A percentile compares a stretch with the other conserved stretches of the same genome.
Conservation (phyloP, 345 rosid genomes). For the Clausena lansium region DNA sequence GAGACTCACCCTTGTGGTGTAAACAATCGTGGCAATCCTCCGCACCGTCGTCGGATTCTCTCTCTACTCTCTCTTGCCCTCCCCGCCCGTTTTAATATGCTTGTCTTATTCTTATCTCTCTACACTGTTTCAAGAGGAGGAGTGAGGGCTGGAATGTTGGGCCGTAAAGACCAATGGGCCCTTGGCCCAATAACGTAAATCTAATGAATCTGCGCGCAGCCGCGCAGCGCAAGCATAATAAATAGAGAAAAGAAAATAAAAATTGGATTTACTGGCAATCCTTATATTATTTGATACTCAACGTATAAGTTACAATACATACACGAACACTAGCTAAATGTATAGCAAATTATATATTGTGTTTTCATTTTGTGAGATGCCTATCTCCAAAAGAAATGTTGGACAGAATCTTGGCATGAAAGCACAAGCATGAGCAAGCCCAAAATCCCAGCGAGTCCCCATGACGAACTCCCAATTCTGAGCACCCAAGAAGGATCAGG, state of each 20-base stretch:
- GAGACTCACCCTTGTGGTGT: background rate
- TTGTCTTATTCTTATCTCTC: too few species aligned
- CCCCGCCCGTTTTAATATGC: background rate
- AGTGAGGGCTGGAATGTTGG: background rate
- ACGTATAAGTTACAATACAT: background rate
- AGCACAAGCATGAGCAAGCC: conserved; percentile 55
- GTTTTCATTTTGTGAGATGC: background rate
- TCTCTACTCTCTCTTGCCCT: background rate
- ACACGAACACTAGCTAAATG: background rate
- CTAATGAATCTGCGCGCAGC: too few species aligned
- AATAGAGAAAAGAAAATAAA: background rate
- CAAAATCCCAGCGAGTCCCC: conserved; percentile 60
- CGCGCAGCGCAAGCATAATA: too few species aligned
- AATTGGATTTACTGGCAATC: background rate
- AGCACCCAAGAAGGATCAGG: conserved; percentile 54
- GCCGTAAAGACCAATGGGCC: background rate
- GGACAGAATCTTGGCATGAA: conserved; percentile 57
- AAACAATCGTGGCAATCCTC: background rate
- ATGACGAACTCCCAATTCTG: conserved; percentile 55
- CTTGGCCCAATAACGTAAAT: background rate
- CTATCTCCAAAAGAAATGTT: conserved; percentile 52
- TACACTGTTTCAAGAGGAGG: too few species aligned
- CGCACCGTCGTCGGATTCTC: background rate
- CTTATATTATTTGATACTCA: background rate
- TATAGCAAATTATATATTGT: too few species aligned